Evolutionary conservation across 2,329 filamentous ascomycete genomes (phyloP), one percentile per base, ranked within the genome.

Genomic region (Gremmenia infestans): DNA sequence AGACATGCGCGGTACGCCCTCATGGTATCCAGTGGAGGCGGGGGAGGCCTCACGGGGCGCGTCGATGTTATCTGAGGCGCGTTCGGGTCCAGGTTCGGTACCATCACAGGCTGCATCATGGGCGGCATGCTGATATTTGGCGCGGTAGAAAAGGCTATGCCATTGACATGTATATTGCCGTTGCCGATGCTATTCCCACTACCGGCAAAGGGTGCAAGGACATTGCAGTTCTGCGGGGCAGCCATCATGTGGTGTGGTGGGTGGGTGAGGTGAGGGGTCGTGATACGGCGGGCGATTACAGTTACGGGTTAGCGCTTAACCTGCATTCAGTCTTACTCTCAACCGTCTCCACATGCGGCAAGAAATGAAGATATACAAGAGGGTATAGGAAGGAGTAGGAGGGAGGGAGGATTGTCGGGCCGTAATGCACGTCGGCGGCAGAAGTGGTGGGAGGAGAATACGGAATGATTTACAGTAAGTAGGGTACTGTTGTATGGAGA

Each of bases 1-100:
- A 70, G 53, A 60, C 68, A 70, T 8, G 68, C 68, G 15, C 68
- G 61, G 53, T 70, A 70, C 1, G 68, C 68, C 55, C 68, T 60
- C 68, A 70, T 70, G 5, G 60, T 55, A 57, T 70, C 68, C 40
- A 65, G 39, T 12, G 62, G 60, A 8, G 56, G 59, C 7, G 58
- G 54, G 1, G 58, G 51, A 3, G 59, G 58, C n/a, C 53, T 48
- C n/a, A 49, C 54, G 51, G 59, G 17, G 45, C 25, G 42, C 59
- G 57, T 12, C 19, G 19, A 17, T 11, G 42, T 17, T 17, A 45
- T 9, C 42, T 9, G 19, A 45, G 42, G 42, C 42, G 19, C 11
- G 42, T 15, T 15, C 39, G 42, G 19, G n/a, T 19, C 23, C 19
- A 17, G 42, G 19, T 19, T 17, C 11, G 19, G n/a, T 23, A 17